Evolutionary conservation across 2,329 filamentous ascomycete species (phyloP).

Genomic region (Penicillium sp.): DNA sequence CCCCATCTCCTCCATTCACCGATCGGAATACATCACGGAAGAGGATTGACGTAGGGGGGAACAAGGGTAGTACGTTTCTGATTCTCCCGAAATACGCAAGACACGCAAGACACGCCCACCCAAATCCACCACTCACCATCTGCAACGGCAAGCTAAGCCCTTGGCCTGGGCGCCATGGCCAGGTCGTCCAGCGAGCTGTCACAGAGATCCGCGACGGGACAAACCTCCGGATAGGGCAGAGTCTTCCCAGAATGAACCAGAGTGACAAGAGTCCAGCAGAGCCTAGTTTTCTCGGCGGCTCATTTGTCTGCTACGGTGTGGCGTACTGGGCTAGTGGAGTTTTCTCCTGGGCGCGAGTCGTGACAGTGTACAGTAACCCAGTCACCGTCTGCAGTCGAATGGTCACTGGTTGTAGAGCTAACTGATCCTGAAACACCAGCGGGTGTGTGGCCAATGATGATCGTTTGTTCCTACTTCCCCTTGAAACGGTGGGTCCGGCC

Average conservation of each 20-base stretch:
- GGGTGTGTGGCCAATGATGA: slow-evolving; percentile 23
- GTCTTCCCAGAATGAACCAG: neutral
- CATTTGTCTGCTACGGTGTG: slow-evolving; percentile 24
- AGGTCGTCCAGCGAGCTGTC: slow-evolving; percentile 10
- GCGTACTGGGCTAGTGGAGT: slow-evolving; percentile 18
- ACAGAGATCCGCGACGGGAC: slow-evolving; percentile 13
- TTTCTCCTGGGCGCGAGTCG: slow-evolving; percentile 14
- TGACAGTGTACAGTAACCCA: slow-evolving; percentile 14
- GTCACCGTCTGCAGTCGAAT: neutral
- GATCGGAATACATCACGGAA: neutral
- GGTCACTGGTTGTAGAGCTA: slow-evolving; percentile 3
- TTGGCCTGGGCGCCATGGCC: slow-evolving; percentile 11
- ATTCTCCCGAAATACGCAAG: neutral
- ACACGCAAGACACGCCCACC: neutral
- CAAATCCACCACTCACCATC: slow-evolving; percentile 19
- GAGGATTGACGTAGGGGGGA: slow-evolving; percentile 6
- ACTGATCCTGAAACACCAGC: slow-evolving; percentile 25
- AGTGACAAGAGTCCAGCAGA: neutral
- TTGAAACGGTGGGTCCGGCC: slow-evolving; percentile 17
- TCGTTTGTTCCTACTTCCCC: neutral
- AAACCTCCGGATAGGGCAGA: slow-evolving; percentile 5
- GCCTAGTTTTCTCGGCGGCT: slow-evolving; percentile 2
- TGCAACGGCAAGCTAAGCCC: slow-evolving; percentile 1
- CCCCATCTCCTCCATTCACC: neutral
- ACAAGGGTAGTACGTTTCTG: slow-evolving; percentile 13